A percentile compares a stretch with the other conserved stretches of the same genome.
Conservation (phyloP, 208 protist species). For the Leishmania arabica region DNA sequence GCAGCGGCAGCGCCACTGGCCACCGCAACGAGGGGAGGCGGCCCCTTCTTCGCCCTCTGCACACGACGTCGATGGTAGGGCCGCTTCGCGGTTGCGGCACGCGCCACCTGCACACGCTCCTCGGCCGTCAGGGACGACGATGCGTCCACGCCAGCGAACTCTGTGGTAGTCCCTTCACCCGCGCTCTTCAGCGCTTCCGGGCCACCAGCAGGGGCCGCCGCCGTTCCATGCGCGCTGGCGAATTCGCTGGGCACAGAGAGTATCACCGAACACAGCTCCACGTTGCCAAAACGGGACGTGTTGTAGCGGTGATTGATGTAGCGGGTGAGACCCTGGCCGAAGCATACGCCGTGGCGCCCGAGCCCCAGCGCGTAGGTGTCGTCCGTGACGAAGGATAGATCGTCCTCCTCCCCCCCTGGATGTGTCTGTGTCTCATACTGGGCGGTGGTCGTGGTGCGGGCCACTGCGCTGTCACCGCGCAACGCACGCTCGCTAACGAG, state of each 20-base stretch:
- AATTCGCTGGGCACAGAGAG: constrained; percentile 74
- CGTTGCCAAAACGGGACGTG: constrained; percentile 79
- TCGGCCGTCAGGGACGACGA: not conserved
- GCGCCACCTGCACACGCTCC: not conserved
- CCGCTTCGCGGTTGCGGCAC: not conserved
- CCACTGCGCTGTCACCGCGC: not conserved
- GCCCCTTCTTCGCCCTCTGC: not conserved
- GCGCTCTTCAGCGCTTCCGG: not conserved
- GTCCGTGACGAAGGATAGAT: constrained; percentile 55
- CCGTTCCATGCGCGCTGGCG: not conserved
- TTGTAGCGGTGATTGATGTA: constrained; percentile 93
- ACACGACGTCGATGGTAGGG: not conserved
- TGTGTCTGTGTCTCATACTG: not conserved
- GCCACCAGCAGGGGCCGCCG: not conserved
- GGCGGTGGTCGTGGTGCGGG: not conserved
- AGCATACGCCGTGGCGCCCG: constrained; percentile 68
- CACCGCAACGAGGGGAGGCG: not conserved
- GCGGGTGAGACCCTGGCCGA: constrained; percentile 76
- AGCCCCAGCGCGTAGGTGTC: constrained; percentile 87
- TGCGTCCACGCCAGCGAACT: not conserved
- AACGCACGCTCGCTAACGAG: constrained; percentile 16
- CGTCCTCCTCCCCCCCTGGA: constrained; percentile 27
- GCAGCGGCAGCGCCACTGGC: not conserved
- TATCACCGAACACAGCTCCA: constrained; percentile 85
- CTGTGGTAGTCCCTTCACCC: not conserved